These are phyloP conservation scores for Phtheirospermum japonicum DNA, from an alignment of 257 asterid genomes.

Conservation along the genomic window DNA sequence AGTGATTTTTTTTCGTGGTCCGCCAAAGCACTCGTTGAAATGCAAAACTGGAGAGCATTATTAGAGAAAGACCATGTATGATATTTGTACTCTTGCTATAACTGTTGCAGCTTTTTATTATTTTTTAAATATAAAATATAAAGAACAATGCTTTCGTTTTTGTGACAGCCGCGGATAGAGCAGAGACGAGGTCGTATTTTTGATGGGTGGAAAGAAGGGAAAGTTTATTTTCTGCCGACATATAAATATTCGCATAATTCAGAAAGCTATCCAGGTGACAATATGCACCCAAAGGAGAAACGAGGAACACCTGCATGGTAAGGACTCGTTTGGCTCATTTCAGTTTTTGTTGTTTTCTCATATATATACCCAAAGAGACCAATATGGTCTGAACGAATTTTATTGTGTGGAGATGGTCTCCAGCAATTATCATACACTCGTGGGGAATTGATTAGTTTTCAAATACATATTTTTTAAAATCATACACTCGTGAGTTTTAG, in stretches of 20 bases:
- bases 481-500: too few relatives aligned
- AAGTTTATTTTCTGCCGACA: slow-evolving; percentile 96
- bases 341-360: too few relatives aligned
- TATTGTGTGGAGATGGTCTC: slow-evolving; percentile 88
- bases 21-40: slow-evolving; percentile 87
- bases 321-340: background rate
- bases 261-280: slow-evolving; percentile 91
- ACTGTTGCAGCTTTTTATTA: background rate
- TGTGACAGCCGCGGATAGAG: slow-evolving; percentile 74
- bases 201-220: slow-evolving; percentile 95
- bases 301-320: slow-evolving; percentile 98
- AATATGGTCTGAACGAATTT: slow-evolving; percentile 79
- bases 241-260: slow-evolving; percentile 91
- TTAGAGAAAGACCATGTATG: slow-evolving; percentile 87
- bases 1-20: too few relatives aligned
- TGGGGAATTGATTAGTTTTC: slow-evolving; percentile 89
- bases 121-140: background rate
- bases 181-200: slow-evolving; percentile 90
- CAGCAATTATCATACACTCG: slow-evolving; percentile 84
- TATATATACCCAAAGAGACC: too few relatives aligned
- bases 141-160: slow-evolving; percentile 13
- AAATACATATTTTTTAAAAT: too few relatives aligned
- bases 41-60: slow-evolving; percentile 94
- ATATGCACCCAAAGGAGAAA: slow-evolving; percentile 94
- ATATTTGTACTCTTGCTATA: background rate